These are phyloP conservation scores for Pisolithus albus DNA, from an alignment of 768 basidiomycete species.

Conservation along the genomic window DNA sequence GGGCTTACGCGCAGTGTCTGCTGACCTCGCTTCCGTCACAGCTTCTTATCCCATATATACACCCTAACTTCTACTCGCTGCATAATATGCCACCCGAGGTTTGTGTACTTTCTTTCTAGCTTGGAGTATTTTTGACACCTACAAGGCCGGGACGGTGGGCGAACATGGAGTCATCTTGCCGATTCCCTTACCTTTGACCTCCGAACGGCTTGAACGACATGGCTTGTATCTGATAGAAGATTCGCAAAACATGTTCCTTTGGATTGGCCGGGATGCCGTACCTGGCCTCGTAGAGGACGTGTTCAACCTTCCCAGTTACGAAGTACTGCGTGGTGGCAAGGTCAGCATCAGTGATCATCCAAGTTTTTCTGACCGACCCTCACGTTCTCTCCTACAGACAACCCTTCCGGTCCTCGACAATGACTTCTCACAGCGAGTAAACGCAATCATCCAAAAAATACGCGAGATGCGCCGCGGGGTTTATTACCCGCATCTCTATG, in stretches of 20 bases:
- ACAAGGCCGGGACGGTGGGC: slow-evolving; percentile 82
- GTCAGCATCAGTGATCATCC: slow-evolving; percentile 32
- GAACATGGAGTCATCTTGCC: slow-evolving; percentile 87
- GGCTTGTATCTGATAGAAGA: slow-evolving; percentile 97
- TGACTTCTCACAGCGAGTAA: slow-evolving; percentile 91
- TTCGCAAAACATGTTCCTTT: slow-evolving; percentile 95
- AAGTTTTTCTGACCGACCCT: not conserved
- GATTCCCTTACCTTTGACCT: slow-evolving; percentile 80
- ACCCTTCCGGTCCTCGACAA: slow-evolving; percentile 91
- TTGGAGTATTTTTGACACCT: slow-evolving; percentile 5
- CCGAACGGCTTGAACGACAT: slow-evolving; percentile 91
- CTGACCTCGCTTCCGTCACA: slow-evolving; percentile 89
- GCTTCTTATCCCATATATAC: slow-evolving; percentile 85
- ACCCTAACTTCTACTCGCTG: slow-evolving; percentile 91
- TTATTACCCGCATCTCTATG: slow-evolving; percentile 89
- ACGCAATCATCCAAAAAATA: slow-evolving; percentile 89
- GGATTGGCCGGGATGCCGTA: slow-evolving; percentile 98
- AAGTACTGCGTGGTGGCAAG: slow-evolving; percentile 90
- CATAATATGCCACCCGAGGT: slow-evolving; percentile 96
- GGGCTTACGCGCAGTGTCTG: slow-evolving; percentile 90
- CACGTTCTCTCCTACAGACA: slow-evolving; percentile 39
- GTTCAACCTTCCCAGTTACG: slow-evolving; percentile 84
- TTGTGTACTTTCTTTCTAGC: not conserved
- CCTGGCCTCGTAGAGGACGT: slow-evolving; percentile 92
- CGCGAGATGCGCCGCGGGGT: slow-evolving; percentile 89